phyloP scores from a whole-genome alignment of 345 rosid species.

The Kandelia obovata region DNA sequence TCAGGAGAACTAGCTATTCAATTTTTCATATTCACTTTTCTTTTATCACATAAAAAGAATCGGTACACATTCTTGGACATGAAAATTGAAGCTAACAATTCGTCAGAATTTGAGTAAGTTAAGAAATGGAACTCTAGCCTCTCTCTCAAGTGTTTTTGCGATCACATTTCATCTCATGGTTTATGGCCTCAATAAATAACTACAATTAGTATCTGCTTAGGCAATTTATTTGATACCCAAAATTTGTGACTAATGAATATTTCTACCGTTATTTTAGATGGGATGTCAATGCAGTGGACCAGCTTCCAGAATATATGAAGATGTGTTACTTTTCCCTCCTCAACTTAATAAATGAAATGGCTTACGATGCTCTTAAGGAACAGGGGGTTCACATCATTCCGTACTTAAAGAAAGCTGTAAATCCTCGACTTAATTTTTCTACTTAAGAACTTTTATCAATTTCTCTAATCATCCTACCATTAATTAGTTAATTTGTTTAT shows the following conservation, averaged over 20 bases:
- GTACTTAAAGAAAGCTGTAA: conserved; percentile 36
- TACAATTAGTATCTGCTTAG: too few species aligned
- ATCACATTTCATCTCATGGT: too few species aligned
- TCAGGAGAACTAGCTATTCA: too few species aligned
- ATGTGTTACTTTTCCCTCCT: conserved; percentile 32
- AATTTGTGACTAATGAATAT: too few species aligned
- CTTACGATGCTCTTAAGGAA: conserved; percentile 26
- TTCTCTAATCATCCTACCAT: not conserved
- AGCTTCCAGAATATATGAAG: conserved; percentile 50
- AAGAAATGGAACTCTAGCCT: too few species aligned
- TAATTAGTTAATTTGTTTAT: not conserved
- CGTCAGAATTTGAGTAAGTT: too few species aligned
- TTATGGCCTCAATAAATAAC: too few species aligned
- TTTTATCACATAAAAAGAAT: not conserved
- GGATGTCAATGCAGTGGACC: conserved; percentile 31
- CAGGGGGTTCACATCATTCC: conserved; percentile 30
- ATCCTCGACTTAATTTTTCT: not conserved
- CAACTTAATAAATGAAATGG: conserved; percentile 34
- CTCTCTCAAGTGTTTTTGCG: too few species aligned
- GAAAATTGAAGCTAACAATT: too few species aligned
- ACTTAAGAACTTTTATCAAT: not conserved
- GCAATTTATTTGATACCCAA: too few species aligned
- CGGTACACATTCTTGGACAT: too few species aligned
- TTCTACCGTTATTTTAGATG: conserved; percentile 25
- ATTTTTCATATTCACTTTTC: not conserved